Base-by-base conservation (phyloP, 768 basidiomycete genomes). In the Termitomyces sp. region DNA sequence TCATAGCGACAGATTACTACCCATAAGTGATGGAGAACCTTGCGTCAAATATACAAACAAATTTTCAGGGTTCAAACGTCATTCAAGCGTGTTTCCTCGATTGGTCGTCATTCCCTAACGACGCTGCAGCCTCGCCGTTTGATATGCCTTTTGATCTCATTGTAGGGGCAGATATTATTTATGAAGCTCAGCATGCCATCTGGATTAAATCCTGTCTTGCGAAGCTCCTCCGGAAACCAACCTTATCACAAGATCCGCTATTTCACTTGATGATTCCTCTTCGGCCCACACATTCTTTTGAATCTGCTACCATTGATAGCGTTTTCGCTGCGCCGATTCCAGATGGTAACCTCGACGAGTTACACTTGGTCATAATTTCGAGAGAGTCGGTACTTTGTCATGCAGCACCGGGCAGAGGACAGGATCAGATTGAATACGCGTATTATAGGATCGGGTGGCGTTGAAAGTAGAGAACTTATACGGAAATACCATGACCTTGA, bases 201-300 rank as follows among this genome's bases (percentile, higher is more conserved):
- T 92, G 87, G 88, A 88, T 94, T 63, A 83, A 81, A 61, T 66
- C 69, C 0, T 89, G 87, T 52, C 81, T 91, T 8, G 68, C 67
- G 26, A 74, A 59, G 14, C 75, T 85, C 16, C 79, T 94, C 6
- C 69, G 66, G 44, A 72, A 69, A 49, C 71, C 73, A 5, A 38
- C 58, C 5, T 46, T 18, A 5, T 41, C 46, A 20, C 47, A 55
- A 2, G 65, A 67, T 59, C 61, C 72, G 2, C 61, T 67, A 2
- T 94, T 94, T 69, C 89, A 92, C 64, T 80, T 93, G 14, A 77
- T 92, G 51, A 82, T 93, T n/a, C 90, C 92, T 1, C 75, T 90
- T 4, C 87, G 93, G 0, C 69, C 76, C 0, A 89, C 88, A 0
- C 87, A 89, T 62, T 64, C 73, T 0, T 68, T 67, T 13, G 92